Base-by-base conservation (phyloP, 768 basidiomycete species). In the Lactarius trivialis region DNA sequence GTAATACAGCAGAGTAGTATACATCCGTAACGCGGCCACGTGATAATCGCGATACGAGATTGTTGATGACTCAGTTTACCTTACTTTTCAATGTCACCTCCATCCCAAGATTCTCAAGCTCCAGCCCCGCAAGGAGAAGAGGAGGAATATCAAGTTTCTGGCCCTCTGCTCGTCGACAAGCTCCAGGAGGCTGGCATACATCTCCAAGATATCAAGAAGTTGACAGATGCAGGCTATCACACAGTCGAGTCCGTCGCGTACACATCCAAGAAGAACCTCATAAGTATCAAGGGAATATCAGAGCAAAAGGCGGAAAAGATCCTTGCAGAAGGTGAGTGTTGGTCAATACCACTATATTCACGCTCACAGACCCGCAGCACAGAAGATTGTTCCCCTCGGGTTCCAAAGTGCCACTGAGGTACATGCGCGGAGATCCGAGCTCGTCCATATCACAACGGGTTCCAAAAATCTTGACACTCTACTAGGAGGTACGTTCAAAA, bases 351-450 rank as follows among this genome's bases (percentile, higher is more conserved):
- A 24, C 12, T 24, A 21, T 49, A 56, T 43, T 19, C 37, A 48
- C 60, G 60, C 53, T 63, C 39, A 64, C 32, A 6, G 6, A 33
- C 51, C 2, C 45, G 19, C 68, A 98, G 96, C 94, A 3, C 87
- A 88, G 71, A 98, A 98, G 77, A 91, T 98, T 68, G 88, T 99
- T 32, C 97, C 96, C 7, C 84, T 98, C 64, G 97, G 97, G 4
- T 99, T 99, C 73, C 93, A 94, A 66, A 98, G 96, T 60, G 97
- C 97, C 19, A 98, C 97, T 15, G 97, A 98, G 71, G 90, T 98
- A 7, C 97, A 99, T 72, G 89, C 93, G 24, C 86, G 94, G 59
- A 82, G 97, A 49, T 90, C 94, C 19, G 97, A 99, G 71, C 82
- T 98, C 33, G 92, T 99, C 24, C 90, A 91, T 74, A 95, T 99